Evolutionary conservation across 2,329 filamentous ascomycete genomes (phyloP).

Genomic region (Immersiporthe knoxdaviesiana): DNA sequence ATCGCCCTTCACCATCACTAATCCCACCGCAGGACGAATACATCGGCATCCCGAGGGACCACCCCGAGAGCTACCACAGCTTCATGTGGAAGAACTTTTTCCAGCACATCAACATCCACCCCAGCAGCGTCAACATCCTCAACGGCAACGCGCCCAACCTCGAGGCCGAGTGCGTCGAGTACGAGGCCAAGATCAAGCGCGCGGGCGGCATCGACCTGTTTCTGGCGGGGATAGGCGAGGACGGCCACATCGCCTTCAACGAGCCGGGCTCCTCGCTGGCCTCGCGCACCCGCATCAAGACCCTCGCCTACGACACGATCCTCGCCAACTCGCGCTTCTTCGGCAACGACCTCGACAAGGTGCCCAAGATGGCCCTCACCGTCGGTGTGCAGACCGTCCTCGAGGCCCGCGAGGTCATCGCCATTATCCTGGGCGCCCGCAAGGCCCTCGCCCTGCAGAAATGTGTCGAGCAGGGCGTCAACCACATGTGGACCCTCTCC

Average conservation of each 20-base stretch:
- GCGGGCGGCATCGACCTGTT: conserved; percentile 77
- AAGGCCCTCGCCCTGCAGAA: conserved; percentile 74
- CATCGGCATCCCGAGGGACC: conserved; percentile 71
- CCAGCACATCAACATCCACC: conserved; percentile 71
- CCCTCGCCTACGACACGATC: conserved; percentile 77
- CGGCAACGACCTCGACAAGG: conserved; percentile 63
- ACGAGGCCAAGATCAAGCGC: conserved; percentile 70
- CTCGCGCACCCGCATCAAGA: conserved; percentile 75
- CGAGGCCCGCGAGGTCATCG: conserved; percentile 73
- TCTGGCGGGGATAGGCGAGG: conserved; percentile 74
- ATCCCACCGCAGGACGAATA: conserved; percentile 64
- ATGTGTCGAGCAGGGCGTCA: conserved; percentile 74
- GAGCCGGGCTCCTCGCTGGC: conserved; percentile 74
- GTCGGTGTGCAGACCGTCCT: conserved; percentile 60
- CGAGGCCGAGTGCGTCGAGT: conserved; percentile 70
- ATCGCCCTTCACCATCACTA: too few species aligned
- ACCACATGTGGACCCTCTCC: conserved; percentile 81
- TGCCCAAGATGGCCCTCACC: conserved; percentile 73
- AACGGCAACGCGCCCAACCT: conserved; percentile 73
- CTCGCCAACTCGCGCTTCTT: conserved; percentile 77
- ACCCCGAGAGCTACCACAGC: conserved; percentile 77
- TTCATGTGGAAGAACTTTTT: conserved; percentile 88
- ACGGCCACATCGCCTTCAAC: conserved; percentile 83
- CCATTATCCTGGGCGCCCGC: conserved; percentile 73
- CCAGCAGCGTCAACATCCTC: conserved; percentile 71